phyloP scores from a whole-genome alignment of 2,329 filamentous ascomycete species.

The Sclerotinia trifoliorum region DNA sequence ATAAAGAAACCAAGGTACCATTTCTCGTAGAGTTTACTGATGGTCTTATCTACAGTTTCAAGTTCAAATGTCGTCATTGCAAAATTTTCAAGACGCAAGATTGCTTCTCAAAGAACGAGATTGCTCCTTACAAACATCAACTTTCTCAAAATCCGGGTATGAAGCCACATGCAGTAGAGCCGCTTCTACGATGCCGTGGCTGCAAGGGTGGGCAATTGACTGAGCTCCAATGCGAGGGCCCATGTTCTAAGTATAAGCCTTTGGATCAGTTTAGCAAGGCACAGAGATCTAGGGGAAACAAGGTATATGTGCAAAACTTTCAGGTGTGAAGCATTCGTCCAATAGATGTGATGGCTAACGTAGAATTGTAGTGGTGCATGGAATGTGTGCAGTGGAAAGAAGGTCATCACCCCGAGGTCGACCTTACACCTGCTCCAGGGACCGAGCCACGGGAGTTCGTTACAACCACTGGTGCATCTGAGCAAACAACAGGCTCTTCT shows the following conservation, averaged over 20 bases:
- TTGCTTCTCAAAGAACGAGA: conserved; percentile 49
- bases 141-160: conserved; percentile 21
- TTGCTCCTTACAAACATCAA: conserved; percentile 41
- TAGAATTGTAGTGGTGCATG: conserved; percentile 43
- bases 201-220: conserved; percentile 46
- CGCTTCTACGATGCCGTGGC: conserved; percentile 42
- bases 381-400: conserved; percentile 36
- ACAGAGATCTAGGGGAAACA: conserved; percentile 42
- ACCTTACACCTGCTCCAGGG: conserved; percentile 28
- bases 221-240: conserved; percentile 49
- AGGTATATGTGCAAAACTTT: not conserved
- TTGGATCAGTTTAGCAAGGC: conserved; percentile 50
- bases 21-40: not conserved
- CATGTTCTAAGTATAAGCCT: conserved; percentile 47
- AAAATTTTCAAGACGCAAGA: conserved; percentile 37
- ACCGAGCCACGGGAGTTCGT: not conserved
- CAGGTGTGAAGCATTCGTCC: not conserved
- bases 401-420: conserved; percentile 26
- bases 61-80: conserved; percentile 22
- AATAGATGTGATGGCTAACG: conserved; percentile 12
- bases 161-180: conserved; percentile 26
- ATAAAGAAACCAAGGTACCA: not conserved
- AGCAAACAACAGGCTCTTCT: not conserved
- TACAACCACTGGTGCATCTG: not conserved
- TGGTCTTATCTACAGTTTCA: conserved; percentile 2